Percentiles rank a stretch among this genome's conserved stretches.
Conservation (phyloP, 495 filamentous ascomycete genomes). For the Margaritispora aquatica region DNA sequence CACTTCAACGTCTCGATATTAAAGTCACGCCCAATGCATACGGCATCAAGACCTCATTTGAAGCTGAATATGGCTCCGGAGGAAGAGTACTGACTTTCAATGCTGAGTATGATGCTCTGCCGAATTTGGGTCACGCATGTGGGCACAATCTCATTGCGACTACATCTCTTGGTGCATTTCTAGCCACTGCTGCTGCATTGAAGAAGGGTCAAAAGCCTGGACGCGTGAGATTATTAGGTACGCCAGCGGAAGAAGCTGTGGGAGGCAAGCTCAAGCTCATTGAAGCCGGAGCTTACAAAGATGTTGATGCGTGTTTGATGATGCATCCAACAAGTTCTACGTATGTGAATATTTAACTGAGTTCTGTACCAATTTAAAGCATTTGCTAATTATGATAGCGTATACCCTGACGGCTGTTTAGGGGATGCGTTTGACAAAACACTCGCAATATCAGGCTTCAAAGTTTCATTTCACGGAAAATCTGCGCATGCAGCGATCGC, state of each 20-base stretch:
- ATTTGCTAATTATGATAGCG: background rate
- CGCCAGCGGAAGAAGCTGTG: conserved; percentile 63
- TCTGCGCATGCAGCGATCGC: background rate
- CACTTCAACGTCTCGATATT: conserved; percentile 45
- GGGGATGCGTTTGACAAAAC: background rate
- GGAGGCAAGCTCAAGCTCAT: conserved; percentile 64
- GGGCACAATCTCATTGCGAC: conserved; percentile 67
- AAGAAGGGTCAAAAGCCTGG: conserved; percentile 41
- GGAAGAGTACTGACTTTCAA: conserved; percentile 51
- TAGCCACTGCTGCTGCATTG: conserved; percentile 50
- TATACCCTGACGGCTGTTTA: background rate
- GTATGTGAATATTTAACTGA: background rate
- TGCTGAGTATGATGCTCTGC: conserved; percentile 40
- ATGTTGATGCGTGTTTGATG: conserved; percentile 55
- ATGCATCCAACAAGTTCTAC: conserved; percentile 39
- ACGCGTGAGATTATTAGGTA: conserved; percentile 58
- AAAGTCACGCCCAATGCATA: conserved; percentile 45
- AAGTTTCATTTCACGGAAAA: background rate
- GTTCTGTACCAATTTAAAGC: background rate
- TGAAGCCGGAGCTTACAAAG: conserved; percentile 53
- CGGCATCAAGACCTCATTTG: conserved; percentile 48
- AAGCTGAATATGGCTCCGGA: conserved; percentile 40
- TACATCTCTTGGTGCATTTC: conserved; percentile 49
- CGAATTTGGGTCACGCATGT: conserved; percentile 56
- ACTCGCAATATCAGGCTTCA: background rate